These are phyloP conservation scores for Aspergillus japonicus DNA, from an alignment of 2,329 filamentous ascomycete species.

Conservation along the genomic window DNA sequence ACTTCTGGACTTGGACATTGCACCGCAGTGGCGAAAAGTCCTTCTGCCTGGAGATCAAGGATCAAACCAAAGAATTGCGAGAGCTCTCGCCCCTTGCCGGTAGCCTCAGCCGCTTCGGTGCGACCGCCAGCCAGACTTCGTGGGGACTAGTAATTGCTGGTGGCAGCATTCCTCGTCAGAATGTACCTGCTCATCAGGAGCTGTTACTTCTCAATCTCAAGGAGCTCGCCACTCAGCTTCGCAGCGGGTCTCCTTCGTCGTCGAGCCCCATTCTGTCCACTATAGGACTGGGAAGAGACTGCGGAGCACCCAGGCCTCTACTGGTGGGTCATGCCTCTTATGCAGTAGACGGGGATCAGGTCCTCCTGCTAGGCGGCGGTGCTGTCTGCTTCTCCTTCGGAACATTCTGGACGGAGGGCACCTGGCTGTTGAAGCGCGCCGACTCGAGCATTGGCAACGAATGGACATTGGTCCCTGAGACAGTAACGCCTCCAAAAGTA, in stretches of 20 bases:
- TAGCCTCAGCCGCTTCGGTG: conserved; percentile 50
- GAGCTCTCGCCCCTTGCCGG: conserved; percentile 28
- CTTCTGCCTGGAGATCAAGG: conserved; percentile 24
- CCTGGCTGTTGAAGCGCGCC: conserved; percentile 48
- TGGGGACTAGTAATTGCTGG: conserved; percentile 53
- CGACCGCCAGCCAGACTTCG: conserved; percentile 48
- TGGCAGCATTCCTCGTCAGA: conserved; percentile 45
- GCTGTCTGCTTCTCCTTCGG: conserved; percentile 91
- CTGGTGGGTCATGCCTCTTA: conserved; percentile 67
- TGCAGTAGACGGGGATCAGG: conserved; percentile 45
- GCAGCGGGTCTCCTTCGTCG: conserved; percentile 18
- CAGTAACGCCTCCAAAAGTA: conserved; percentile 13
- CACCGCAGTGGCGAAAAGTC: conserved; percentile 38
- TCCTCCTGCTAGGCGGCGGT: conserved; percentile 73
- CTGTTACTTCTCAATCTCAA: conserved; percentile 46
- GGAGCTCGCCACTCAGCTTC: conserved; percentile 19
- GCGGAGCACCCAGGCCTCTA: conserved; percentile 58
- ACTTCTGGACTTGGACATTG: conserved; percentile 66
- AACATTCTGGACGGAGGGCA: conserved; percentile 72
- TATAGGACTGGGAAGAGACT: conserved; percentile 27
- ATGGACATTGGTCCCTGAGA: conserved; percentile 33
- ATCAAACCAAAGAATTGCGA: conserved; percentile 27
- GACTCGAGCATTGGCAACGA: conserved; percentile 26
- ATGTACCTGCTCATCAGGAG: conserved; percentile 51
- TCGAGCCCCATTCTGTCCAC: conserved; percentile 25